phyloP scores from a whole-genome alignment of 1,139 yeast species.

The Lodderomyces elongisporus region DNA sequence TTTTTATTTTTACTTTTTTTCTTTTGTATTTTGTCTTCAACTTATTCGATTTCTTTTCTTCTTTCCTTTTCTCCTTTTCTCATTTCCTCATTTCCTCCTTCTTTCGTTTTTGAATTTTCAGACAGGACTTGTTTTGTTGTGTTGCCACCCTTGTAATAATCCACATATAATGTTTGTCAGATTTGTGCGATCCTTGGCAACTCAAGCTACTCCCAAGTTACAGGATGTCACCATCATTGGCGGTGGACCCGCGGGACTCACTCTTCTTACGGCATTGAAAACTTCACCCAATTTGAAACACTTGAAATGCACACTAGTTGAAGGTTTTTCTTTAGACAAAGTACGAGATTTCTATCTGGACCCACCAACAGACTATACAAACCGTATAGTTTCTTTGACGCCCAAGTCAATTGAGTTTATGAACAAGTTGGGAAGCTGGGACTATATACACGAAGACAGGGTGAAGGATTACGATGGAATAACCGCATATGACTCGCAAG shows the following conservation, averaged over 20 bases:
- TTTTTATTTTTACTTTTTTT: too few relatives aligned
- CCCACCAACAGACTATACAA: conserved; percentile 64
- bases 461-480: conserved; percentile 76
- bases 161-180: too few relatives aligned
- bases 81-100: too few relatives aligned
- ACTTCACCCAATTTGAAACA: conserved; percentile 57
- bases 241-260: conserved; percentile 96
- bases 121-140: too few relatives aligned
- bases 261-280: conserved; percentile 75
- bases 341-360: conserved; percentile 46
- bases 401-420: conserved; percentile 71
- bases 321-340: conserved; percentile 57
- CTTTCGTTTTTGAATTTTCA: too few relatives aligned
- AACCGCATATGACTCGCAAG: conserved; percentile 77
- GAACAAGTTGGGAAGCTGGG: conserved; percentile 70
- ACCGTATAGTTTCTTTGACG: conserved; percentile 81
- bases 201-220: conserved; percentile 15
- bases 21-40: too few relatives aligned
- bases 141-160: too few relatives aligned
- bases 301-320: conserved; percentile 65
- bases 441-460: conserved; percentile 60
- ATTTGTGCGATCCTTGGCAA: conserved; percentile 8
- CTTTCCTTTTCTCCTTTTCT: too few relatives aligned
- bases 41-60: too few relatives aligned
- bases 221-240: conserved; percentile 87